Base-by-base conservation (phyloP, 2,329 filamentous ascomycete genomes). In the Apiospora phragmitis region DNA sequence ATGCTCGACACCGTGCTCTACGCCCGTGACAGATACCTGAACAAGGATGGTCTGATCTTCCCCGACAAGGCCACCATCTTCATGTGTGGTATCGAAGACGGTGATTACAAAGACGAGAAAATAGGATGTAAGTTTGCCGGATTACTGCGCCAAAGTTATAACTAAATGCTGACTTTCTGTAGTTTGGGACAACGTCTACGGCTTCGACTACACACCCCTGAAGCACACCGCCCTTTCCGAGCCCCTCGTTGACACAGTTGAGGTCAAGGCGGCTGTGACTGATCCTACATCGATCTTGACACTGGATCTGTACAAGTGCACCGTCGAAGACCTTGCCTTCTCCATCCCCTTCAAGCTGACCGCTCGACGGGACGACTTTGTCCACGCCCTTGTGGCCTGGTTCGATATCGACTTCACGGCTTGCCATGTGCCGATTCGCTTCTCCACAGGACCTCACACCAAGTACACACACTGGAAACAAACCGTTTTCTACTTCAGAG, bases 401-500 rank as follows among this genome's bases (percentile, higher is more conserved):
- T 99, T 99, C 85, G 96, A 99, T 81, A 98, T 99, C 77, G 95
- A 98, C 80, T 99, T 99, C 85, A 93, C 93, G 68, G 95, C 94
- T 71, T 98, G 96, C 89, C 96, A 99, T 89, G 98, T 98, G 89
- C 93, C 94, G 42, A 94, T 99, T 80, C 90, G 92, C 79, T 99
- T 99, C 88, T 97, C 94, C 69, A 99, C 96, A 24, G 96, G 96
- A 29, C 96, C 96, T 38, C 96, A 98, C 85, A 97, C 95, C 77
- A 98, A 98, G 86, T 98, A 98, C 86, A 99, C 96, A 24, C 96
- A 99, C 88, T 99, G 96, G 96, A 99, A 99, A 87, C 96, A 99
- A 87, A 99, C 96, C 16, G 96, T 99, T 73, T 98, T 99, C 86
- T 99, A 99, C 85, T 88, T 99, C 74, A 90, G 93, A 79, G 95